Base-by-base conservation (phyloP, 164 flowering plant species). In the Annona cherimola region DNA sequence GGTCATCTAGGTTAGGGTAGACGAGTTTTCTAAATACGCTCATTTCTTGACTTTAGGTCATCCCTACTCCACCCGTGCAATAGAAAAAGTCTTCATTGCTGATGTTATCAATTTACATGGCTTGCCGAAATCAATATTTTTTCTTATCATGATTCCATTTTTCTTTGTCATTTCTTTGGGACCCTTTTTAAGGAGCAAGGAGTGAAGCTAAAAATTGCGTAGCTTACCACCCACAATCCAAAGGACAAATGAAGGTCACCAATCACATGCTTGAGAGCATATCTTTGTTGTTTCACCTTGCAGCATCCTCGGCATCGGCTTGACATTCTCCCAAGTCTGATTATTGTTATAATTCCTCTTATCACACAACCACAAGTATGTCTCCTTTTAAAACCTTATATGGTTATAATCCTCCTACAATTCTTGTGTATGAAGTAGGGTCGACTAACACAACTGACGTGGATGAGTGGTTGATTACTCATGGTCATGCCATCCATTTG, bases 141-240 rank as follows among this genome's bases (percentile, higher is more conserved):
- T 7, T 42, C 11, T 6, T 19, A 16, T 20, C 4, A 1, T 14
- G 35, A 67, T 35, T 54, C 35, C 9, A 19, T 8, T 11, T 67
- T 67, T 2, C 11, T 20, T 4, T 11, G 46, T 35, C 8, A 16
- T 14, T 67, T 67, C 14, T 67, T 50, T 50, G 14, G 44, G 20
- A 54, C 42, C n/a, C 20, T 67, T 3, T 67, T 67, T 42, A 43
- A 67, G 54, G 11, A 42, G 5, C 46, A 67, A 42, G 69, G 69
- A 4, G 44, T 20, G 16, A 12, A 4, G 35, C n/a, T 67, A 9
- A 44, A 5, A 16, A 42, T 20, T 42, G 69, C 69, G 3, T 54
- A 12, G 54, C 54, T 39, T 67, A 67, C 54, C 69, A 67, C 18
- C 69, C 42, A 1, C 66, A 63, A 40, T 26, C 42, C 7, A 42